phyloP scores from a whole-genome alignment of 306 rosid genomes.

The Purshia tridentata region DNA sequence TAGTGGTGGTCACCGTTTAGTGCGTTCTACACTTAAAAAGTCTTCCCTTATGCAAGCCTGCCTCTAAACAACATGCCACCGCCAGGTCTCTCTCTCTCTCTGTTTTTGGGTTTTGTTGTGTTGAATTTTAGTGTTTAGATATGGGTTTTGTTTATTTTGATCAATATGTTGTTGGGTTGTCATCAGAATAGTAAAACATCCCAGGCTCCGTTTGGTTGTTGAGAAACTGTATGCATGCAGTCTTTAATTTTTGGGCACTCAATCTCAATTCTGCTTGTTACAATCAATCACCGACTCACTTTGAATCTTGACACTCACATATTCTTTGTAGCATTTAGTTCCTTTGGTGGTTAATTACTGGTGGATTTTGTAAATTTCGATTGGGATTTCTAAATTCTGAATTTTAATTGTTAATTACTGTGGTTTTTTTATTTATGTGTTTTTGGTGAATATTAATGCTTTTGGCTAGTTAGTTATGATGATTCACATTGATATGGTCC shows the following conservation, averaged over 20 bases:
- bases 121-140: neutral
- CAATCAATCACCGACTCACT: neutral
- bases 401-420: neutral
- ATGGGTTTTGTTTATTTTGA: slow-evolving; percentile 10
- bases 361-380: neutral
- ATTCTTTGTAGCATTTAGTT: neutral
- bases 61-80: neutral
- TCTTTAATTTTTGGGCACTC: neutral
- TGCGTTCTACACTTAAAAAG: neutral
- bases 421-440: neutral
- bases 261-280: neutral
- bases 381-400: neutral
- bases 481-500: too few species aligned
- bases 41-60: neutral
- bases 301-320: neutral
- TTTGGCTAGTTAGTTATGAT: neutral
- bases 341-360: neutral
- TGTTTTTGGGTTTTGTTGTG: neutral
- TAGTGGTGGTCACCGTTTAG: neutral
- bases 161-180: slow-evolving; percentile 15
- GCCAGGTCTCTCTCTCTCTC: slow-evolving; percentile 29
- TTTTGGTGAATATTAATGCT: neutral
- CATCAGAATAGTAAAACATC: neutral
- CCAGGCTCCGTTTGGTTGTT: neutral
- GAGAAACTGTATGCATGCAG: neutral